A percentile compares a stretch with the other conserved stretches of the same genome.
phyloP scores from a whole-genome alignment of 2,329 filamentous ascomycete genomes.

The Fusarium hostae region DNA sequence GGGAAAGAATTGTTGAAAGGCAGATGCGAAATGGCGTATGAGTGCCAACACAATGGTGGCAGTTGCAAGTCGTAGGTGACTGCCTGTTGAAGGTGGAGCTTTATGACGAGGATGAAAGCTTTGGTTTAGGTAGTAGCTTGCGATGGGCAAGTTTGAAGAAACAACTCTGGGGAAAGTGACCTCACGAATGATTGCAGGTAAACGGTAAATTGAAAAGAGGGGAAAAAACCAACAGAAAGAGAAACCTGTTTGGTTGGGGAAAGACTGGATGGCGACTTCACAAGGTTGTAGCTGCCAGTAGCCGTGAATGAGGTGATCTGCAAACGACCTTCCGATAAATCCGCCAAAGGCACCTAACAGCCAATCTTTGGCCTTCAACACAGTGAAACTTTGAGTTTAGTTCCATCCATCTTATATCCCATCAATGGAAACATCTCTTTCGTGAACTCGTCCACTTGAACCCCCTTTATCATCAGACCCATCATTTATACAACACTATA shows the following conservation, averaged over 20 bases:
- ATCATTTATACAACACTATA: not conserved
- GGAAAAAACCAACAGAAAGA: not conserved
- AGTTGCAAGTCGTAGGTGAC: not conserved
- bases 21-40: not conserved
- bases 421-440: not conserved
- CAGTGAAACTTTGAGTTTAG: not conserved
- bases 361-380: not conserved
- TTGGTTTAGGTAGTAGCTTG: not conserved
- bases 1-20: too few relatives aligned
- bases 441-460: not conserved
- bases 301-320: fast-evolving
- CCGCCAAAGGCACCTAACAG: not conserved
- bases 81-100: not conserved
- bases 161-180: not conserved
- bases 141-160: not conserved
- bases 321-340: not conserved
- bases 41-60: too few relatives aligned
- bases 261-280: not conserved
- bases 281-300: too few relatives aligned
- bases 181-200: fast-evolving
- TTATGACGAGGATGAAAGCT: not conserved
- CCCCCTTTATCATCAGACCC: not conserved
- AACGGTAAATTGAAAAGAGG: not conserved
- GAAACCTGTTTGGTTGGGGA: not conserved
- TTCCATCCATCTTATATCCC: not conserved